These are phyloP conservation scores for Urtica urens DNA, from an alignment of 306 rosid genomes.

Conservation along the genomic window DNA sequence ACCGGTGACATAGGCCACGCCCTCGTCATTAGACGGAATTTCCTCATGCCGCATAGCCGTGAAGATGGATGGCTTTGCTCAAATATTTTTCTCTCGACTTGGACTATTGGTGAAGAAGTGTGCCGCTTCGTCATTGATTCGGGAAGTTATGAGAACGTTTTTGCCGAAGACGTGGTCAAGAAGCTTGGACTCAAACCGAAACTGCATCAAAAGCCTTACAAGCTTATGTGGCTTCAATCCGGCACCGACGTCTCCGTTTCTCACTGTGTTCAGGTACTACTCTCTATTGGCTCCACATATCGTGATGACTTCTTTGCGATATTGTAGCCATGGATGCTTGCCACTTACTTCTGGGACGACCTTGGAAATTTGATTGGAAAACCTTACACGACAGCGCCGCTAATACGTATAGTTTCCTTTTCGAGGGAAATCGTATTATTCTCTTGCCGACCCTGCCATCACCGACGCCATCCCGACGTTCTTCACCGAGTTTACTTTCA, in stretches of 20 bases:
- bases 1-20: not conserved
- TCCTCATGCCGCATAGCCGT: not conserved
- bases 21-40: not conserved
- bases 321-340: not conserved
- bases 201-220: not conserved
- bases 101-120: not conserved
- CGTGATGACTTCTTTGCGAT: not conserved
- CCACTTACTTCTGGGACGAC: not conserved
- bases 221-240: not conserved
- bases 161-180: not conserved
- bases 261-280: not conserved
- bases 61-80: not conserved
- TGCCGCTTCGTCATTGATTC: not conserved
- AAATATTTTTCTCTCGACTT: not conserved
- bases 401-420: not conserved
- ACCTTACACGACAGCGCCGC: not conserved
- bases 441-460: not conserved
- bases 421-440: not conserved
- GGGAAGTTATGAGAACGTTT: not conserved
- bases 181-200: not conserved
- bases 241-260: not conserved
- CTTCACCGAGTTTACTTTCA: not conserved
- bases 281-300: not conserved
- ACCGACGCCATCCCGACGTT: not conserved
- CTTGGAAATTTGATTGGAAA: not conserved